phyloP scores from a whole-genome alignment of 2,329 filamentous ascomycete genomes.

The Penicillium sp. region DNA sequence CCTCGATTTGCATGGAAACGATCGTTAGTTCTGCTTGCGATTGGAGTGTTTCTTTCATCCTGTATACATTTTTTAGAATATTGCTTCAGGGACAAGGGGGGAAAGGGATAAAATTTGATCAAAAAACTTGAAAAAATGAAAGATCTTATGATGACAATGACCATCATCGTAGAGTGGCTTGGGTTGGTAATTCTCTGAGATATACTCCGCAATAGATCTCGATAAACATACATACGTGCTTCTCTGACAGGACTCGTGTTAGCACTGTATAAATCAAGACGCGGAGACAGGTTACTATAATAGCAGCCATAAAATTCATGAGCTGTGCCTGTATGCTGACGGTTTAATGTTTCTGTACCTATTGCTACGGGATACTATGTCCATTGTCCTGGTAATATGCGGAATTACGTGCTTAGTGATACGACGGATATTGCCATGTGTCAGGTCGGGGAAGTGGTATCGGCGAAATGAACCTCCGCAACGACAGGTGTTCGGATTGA shows the following conservation, averaged over 20 bases:
- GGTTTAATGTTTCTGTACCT: background rate
- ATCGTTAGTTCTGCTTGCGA: conserved; percentile 28
- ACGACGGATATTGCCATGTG: background rate
- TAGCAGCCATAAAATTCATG: no score
- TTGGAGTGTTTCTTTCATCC: conserved; percentile 28
- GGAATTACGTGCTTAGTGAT: background rate
- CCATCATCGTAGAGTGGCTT: background rate
- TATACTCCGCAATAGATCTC: background rate
- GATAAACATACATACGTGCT: background rate
- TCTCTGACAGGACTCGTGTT: no score
- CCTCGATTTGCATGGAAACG: conserved; percentile 35
- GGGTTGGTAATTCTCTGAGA: no score
- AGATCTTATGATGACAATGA: conserved; percentile 13
- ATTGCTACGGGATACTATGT: no score
- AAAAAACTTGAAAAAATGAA: conserved; percentile 26
- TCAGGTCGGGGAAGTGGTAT: conserved; percentile 17
- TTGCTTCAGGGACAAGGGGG: conserved; percentile 18
- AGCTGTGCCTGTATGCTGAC: background rate
- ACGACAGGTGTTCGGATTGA: conserved; percentile 37
- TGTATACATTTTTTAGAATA: conserved; percentile 39
- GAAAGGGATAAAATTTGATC: conserved; percentile 17
- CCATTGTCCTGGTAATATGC: no score
- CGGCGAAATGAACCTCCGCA: conserved; percentile 44
- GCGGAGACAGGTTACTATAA: no score
- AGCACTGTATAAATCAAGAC: no score